Percentiles rank a stretch among this genome's conserved stretches.
Conservation (phyloP, 139 green algal genomes). For the Axilococcus clingmanii region DNA sequence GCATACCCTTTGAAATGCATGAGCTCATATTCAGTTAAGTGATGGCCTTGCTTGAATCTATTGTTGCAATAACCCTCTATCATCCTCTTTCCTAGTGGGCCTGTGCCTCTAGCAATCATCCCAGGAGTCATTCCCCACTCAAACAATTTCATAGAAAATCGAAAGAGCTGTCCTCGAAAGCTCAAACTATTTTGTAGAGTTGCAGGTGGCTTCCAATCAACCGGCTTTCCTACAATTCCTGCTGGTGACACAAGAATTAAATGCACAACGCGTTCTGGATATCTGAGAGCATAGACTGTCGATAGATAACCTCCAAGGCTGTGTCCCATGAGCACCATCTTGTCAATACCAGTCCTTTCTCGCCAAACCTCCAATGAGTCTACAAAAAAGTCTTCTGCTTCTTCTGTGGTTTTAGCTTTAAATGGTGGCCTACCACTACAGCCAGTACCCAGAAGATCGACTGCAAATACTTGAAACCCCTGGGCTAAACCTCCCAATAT, state of each 20-base stretch:
- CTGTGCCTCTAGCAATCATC: conserved; percentile 50
- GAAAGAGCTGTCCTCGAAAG: conserved; percentile 30
- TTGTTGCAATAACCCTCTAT: conserved; percentile 33
- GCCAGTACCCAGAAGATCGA: conserved; percentile 79
- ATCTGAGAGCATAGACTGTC: conserved; percentile 61
- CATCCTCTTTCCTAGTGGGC: conserved; percentile 53
- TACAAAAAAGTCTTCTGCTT: conserved; percentile 77
- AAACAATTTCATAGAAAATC: conserved; percentile 31
- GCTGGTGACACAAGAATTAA: conserved; percentile 80
- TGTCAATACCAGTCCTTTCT: conserved; percentile 39
- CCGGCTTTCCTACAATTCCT: conserved; percentile 51
- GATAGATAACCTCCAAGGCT: conserved; percentile 25
- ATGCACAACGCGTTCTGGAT: conserved; percentile 76
- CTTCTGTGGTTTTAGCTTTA: conserved; percentile 27
- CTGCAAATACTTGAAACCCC: conserved; percentile 41
- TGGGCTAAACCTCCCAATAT: conserved; percentile 45
- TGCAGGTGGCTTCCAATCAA: conserved; percentile 40
- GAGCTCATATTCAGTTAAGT: conserved; percentile 32
- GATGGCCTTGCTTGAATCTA: conserved; percentile 38
- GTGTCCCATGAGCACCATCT: conserved; percentile 71
- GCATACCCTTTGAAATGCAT: conserved; percentile 32
- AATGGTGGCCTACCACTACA: conserved; percentile 68
- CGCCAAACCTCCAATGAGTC: conserved; percentile 57
- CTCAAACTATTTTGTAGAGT: conserved; percentile 27
- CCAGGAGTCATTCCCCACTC: conserved; percentile 63